These are phyloP conservation scores for Vararia minispora DNA, from an alignment of 768 basidiomycete genomes.

Conservation along the genomic window DNA sequence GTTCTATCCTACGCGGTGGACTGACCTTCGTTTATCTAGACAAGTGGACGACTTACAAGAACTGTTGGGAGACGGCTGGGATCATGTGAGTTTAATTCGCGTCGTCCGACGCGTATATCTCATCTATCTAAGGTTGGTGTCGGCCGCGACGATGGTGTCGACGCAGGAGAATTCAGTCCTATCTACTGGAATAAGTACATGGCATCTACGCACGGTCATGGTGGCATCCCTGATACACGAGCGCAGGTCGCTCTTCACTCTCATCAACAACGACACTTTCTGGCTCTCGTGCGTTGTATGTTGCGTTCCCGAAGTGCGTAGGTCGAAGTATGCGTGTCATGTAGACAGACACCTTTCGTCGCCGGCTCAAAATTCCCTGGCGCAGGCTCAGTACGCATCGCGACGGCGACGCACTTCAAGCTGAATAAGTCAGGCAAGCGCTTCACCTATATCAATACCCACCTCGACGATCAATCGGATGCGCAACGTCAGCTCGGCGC, in stretches of 20 bases:
- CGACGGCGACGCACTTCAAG: slow-evolving; percentile 32
- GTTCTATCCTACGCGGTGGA: no score
- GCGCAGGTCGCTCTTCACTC: slow-evolving; percentile 23
- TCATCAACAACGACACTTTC: slow-evolving; percentile 36
- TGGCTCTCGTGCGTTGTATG: slow-evolving; percentile 39
- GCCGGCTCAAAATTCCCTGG: slow-evolving; percentile 37
- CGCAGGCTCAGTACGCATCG: slow-evolving; percentile 38
- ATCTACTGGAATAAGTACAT: slow-evolving; percentile 44
- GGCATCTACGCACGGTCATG: neutral
- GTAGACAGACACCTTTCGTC: slow-evolving; percentile 33
- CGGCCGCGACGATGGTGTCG: slow-evolving; percentile 46
- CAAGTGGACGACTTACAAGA: slow-evolving; percentile 46
- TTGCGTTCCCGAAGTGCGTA: neutral
- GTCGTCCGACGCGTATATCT: neutral
- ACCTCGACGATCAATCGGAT: slow-evolving; percentile 45
- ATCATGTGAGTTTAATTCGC: slow-evolving; percentile 28
- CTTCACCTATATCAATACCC: slow-evolving; percentile 39
- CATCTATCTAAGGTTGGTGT: slow-evolving; percentile 36
- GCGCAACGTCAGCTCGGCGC: slow-evolving; percentile 38
- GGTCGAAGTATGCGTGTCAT: neutral
- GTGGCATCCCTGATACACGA: neutral
- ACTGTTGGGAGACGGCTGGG: slow-evolving; percentile 44
- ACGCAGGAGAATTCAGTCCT: slow-evolving; percentile 48
- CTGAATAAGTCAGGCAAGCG: slow-evolving; percentile 13
- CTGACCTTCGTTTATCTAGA: no score